phyloP scores from a whole-genome alignment of 2,329 filamentous ascomycete genomes.

The Tolypocladium inflatum region DNA sequence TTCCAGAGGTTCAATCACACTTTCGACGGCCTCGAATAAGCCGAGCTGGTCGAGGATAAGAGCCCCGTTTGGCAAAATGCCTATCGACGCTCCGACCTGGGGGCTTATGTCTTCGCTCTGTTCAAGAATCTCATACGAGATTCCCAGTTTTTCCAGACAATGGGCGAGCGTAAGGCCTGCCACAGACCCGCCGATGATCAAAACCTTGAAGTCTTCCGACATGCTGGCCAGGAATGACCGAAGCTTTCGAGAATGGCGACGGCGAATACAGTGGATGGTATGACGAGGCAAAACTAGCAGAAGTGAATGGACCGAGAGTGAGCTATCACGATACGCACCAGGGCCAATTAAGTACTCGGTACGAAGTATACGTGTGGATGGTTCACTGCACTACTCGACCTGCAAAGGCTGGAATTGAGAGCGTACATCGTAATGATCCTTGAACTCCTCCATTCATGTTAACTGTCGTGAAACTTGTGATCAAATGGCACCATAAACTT shows the following conservation, averaged over 20 bases:
- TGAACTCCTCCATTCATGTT: background rate
- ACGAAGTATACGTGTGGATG: background rate
- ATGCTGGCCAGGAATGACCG: background rate
- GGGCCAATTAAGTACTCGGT: background rate
- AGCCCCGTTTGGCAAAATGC: slow-evolving; percentile 29
- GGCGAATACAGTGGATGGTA: no score
- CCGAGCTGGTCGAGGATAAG: slow-evolving; percentile 39
- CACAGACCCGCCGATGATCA: slow-evolving; percentile 37
- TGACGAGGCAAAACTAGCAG: background rate
- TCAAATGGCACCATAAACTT: background rate
- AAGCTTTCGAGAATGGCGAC: background rate
- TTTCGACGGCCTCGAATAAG: slow-evolving; percentile 13
- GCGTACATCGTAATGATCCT: background rate
- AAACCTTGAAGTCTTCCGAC: slow-evolving; percentile 9
- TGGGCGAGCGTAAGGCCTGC: slow-evolving; percentile 23
- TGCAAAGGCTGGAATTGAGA: background rate
- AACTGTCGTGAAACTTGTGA: background rate
- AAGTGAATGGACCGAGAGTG: no score
- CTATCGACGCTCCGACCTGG: slow-evolving; percentile 37
- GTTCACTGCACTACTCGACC: background rate
- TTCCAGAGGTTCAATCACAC: slow-evolving; percentile 5
- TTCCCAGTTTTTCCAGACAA: slow-evolving; percentile 30
- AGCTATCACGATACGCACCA: background rate
- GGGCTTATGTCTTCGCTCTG: slow-evolving; percentile 29
- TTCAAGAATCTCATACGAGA: slow-evolving; percentile 42